Evolutionary conservation across 768 basidiomycete genomes (phyloP), one percentile per base, ranked within the genome.

Genomic region (Lactarius indigo): DNA sequence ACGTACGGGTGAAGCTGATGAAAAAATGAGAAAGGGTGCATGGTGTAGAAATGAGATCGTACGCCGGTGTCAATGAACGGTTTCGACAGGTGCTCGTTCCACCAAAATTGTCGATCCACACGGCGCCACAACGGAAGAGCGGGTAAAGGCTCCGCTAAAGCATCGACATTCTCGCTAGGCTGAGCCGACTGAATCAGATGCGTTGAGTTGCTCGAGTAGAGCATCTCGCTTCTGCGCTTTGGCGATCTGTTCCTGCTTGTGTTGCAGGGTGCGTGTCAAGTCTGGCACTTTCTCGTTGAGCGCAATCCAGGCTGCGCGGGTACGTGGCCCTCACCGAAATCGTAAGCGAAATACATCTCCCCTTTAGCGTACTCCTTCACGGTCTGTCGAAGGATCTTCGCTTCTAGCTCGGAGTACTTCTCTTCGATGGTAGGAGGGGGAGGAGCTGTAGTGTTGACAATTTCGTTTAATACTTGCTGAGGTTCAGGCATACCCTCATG

Each of bases 41-140:
- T 20, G 59, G 5, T 35, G 3, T 39, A 41, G 9, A n/a, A 23
- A 54, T 52, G 61, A 61, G 42, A 20, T 39, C 85, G 65, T 77
- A 94, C 94, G 26, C 95, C 94, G 55, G 89, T 88, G 68, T 98
- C 93, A 44, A 94, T 80, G 70, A 99, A 90, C 2, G 92, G 88
- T 70, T 89, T 89, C 31, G 85, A 82, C 64, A 98, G 82, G 83
- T 87, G 87, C 72, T 94, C 92, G 73, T 98, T 99, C 94, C 95
- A 98, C 91, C 95, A 98, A 75, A 93, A 98, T 52, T 91, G 88
- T 57, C 84, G 83, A 71, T 98, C 93, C 1, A 94, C 92, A 15
- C 94, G 82, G 31, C 94, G 84, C 95, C 96, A 98, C 4, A 98
- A 82, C 0, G 97, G 96, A 17, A 96, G 81, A 0, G 85, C 86